Conservation (phyloP, 768 basidiomycete genomes). For the Lentinula boryana region DNA sequence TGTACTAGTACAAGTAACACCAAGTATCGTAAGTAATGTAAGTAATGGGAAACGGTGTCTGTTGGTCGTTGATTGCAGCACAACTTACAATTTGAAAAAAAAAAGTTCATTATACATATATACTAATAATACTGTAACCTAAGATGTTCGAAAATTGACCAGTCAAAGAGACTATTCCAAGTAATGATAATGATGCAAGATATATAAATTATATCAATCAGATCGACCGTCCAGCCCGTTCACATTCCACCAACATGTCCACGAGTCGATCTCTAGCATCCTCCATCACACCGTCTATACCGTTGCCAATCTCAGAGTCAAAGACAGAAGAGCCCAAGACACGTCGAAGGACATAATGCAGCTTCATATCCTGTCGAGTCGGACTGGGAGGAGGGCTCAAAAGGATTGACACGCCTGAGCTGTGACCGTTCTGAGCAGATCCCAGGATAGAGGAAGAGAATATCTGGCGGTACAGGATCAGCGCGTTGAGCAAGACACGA, state of each 20-base stretch:
- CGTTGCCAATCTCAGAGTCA: constrained; percentile 24
- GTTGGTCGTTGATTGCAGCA: too few relatives aligned
- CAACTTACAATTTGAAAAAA: too few relatives aligned
- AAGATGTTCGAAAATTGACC: too few relatives aligned
- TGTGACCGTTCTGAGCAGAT: not conserved
- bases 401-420: constrained; percentile 26
- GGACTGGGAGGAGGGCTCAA: constrained; percentile 60
- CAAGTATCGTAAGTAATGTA: too few relatives aligned
- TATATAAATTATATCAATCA: not conserved
- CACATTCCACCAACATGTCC: constrained; percentile 52
- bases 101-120: too few relatives aligned
- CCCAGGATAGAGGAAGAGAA: constrained; percentile 33
- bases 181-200: too few relatives aligned
- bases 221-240: constrained; percentile 10
- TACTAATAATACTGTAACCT: too few relatives aligned
- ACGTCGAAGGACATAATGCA: constrained; percentile 41
- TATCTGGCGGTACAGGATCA: constrained; percentile 55
- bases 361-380: constrained; percentile 26
- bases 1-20: too few relatives aligned
- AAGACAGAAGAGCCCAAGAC: constrained; percentile 52
- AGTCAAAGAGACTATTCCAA: too few relatives aligned
- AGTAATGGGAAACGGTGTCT: too few relatives aligned
- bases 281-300: constrained; percentile 47
- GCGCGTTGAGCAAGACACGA: constrained; percentile 47
- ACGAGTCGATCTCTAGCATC: constrained; percentile 75